Evolutionary conservation across 2,329 filamentous ascomycete genomes (phyloP).

Genomic region (Fusarium piperis): DNA sequence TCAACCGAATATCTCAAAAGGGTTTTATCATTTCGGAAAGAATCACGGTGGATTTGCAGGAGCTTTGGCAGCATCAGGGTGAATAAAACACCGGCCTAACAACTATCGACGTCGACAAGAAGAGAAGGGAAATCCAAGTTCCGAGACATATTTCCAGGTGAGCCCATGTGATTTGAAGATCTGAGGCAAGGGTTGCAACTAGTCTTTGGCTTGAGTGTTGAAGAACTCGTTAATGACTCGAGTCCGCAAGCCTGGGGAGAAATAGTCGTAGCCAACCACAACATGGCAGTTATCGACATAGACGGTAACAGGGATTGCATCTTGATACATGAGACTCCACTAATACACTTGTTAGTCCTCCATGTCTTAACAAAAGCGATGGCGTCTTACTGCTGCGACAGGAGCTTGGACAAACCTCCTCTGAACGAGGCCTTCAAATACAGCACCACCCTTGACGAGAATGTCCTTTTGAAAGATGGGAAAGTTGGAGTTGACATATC

Average conservation of each 20-base stretch:
- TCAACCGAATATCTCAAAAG: conserved; percentile 21
- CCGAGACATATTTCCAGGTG: background rate
- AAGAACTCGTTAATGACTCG: conserved; percentile 45
- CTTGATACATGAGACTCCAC: conserved; percentile 52
- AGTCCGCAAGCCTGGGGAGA: conserved; percentile 40
- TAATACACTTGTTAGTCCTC: conserved; percentile 2
- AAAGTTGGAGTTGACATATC: conserved; percentile 51
- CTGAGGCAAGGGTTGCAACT: background rate
- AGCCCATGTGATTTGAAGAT: background rate
- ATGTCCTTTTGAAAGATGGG: conserved; percentile 46
- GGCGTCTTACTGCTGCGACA: conserved; percentile 41
- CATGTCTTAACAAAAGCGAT: background rate
- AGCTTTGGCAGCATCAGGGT: conserved; percentile 30
- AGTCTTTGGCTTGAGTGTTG: conserved; percentile 36
- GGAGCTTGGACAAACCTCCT: conserved; percentile 24
- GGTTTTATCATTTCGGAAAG: conserved; percentile 40
- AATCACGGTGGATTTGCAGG: conserved; percentile 33
- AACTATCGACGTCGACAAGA: background rate
- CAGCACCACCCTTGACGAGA: conserved; percentile 39
- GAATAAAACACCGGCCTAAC: background rate
- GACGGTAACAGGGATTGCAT: conserved; percentile 47
- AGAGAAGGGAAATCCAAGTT: background rate
- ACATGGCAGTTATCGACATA: conserved; percentile 47
- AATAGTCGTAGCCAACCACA: conserved; percentile 51
- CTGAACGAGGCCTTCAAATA: conserved; percentile 38